Evolutionary conservation across 768 basidiomycete species (phyloP).

Genomic region (Collybiopsis luxurians): DNA sequence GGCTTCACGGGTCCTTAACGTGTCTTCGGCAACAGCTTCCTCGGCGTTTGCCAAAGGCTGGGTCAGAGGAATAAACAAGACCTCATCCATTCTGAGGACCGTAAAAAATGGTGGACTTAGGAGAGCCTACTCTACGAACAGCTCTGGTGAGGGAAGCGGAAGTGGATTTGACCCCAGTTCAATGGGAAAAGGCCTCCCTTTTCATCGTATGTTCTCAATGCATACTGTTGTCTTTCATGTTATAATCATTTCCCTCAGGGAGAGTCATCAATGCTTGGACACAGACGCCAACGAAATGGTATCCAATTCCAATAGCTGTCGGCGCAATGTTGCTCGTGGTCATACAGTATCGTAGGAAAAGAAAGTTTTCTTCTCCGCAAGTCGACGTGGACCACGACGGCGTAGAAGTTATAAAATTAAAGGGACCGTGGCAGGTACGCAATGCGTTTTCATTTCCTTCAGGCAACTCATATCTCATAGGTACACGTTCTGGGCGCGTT

Average conservation of each 20-base stretch:
- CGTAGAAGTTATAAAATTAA: conserved; percentile 72
- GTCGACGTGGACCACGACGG: conserved; percentile 83
- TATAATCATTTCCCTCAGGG: conserved; percentile 27
- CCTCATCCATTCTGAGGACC: conserved; percentile 43
- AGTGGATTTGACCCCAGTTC: conserved; percentile 16
- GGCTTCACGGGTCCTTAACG: conserved; percentile 54
- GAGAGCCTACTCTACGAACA: conserved; percentile 38
- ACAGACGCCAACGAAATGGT: conserved; percentile 91
- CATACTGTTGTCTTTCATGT: background rate
- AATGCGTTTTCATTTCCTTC: background rate
- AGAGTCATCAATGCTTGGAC: conserved; percentile 77
- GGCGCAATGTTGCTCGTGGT: conserved; percentile 85
- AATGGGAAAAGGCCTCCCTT: conserved; percentile 33
- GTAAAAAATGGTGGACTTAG: conserved; percentile 36
- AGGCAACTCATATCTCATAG: conserved; percentile 33
- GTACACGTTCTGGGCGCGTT: conserved; percentile 97
- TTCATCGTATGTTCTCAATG: conserved; percentile 45
- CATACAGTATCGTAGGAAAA: conserved; percentile 66
- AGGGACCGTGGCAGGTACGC: conserved; percentile 91
- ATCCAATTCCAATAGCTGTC: conserved; percentile 87
- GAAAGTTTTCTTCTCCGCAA: conserved; percentile 49
- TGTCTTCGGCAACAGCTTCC: conserved; percentile 45
- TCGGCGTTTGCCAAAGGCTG: conserved; percentile 49
- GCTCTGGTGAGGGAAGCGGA: conserved; percentile 19
- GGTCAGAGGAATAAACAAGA: conserved; percentile 53